Percentiles rank a stretch among this genome's conserved stretches.
Conservation (phyloP, 2,329 filamentous ascomycete species). For the Aureobasidium leucospermi region DNA sequence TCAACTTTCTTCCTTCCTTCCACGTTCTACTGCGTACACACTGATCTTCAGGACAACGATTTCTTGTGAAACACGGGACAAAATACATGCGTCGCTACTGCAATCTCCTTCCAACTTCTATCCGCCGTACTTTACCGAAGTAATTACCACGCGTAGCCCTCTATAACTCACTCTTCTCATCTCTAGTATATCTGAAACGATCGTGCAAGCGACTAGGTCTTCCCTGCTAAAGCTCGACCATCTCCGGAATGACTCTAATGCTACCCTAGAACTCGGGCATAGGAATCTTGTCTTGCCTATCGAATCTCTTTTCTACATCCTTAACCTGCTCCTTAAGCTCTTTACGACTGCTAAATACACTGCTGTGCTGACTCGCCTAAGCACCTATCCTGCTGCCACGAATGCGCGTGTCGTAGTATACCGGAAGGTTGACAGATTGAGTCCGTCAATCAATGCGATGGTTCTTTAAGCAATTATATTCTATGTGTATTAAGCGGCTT, state of each 20-base stretch:
- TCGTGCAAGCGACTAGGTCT: slow-evolving; percentile 85
- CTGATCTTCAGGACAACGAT: too few species aligned
- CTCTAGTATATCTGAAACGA: slow-evolving; percentile 75
- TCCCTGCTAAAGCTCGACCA: slow-evolving; percentile 95
- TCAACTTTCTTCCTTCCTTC: not conserved
- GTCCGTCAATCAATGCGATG: slow-evolving; percentile 46
- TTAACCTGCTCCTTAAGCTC: slow-evolving; percentile 70
- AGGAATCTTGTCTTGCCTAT: slow-evolving; percentile 70
- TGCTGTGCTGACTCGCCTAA: slow-evolving; percentile 87
- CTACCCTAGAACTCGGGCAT: slow-evolving; percentile 95
- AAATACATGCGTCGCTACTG: slow-evolving; percentile 6
- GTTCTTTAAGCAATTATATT: not conserved
- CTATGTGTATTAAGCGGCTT: not conserved
- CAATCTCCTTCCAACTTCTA: not conserved
- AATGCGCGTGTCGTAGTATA: slow-evolving; percentile 59
- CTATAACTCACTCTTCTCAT: slow-evolving; percentile 32
- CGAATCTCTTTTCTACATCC: slow-evolving; percentile 69
- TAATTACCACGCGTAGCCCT: not conserved
- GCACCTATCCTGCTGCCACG: slow-evolving; percentile 79
- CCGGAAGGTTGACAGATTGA: slow-evolving; percentile 62
- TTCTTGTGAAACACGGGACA: not conserved
- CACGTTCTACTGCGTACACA: not conserved
- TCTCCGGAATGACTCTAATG: slow-evolving; percentile 73
- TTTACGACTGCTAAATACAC: slow-evolving; percentile 61
- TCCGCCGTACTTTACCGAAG: not conserved